Conservation (phyloP, 176 grass and related monocot genomes). For the Zoysia pacifica region DNA sequence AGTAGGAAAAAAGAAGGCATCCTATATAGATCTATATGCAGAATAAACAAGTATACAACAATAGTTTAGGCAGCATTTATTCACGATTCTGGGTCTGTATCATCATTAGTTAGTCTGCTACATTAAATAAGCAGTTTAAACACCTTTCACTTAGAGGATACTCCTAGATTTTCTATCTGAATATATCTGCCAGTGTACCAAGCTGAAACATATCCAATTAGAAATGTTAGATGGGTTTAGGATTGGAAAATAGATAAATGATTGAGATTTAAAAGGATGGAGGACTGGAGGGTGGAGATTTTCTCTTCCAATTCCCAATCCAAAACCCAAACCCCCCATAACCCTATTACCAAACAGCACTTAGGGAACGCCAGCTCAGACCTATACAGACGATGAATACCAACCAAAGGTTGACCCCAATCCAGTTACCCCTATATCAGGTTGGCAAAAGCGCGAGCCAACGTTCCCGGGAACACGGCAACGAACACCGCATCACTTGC, state of each 20-base stretch:
- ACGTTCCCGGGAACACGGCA: neutral
- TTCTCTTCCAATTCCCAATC: too few species aligned
- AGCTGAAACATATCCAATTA: constrained; percentile 14
- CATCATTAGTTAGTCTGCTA: neutral
- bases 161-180: neutral
- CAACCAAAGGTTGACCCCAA: constrained; percentile 8
- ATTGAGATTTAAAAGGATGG: too few species aligned
- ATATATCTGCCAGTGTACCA: neutral
- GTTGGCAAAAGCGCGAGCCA: neutral
- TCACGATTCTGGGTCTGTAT: neutral
- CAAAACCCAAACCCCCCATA: too few species aligned
- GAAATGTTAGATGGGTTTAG: too few species aligned
- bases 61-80: constrained; percentile 8
- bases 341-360: too few species aligned
- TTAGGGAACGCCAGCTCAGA: constrained; percentile 9
- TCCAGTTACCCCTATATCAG: neutral
- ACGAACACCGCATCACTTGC: neutral
- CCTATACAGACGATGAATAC: neutral
- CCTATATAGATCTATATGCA: neutral
- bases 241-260: too few species aligned
- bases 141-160: neutral
- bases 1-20: constrained; percentile 12
- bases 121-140: neutral
- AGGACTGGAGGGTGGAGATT: too few species aligned
- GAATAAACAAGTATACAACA: neutral